Evolutionary conservation across 805 yeast species (phyloP).

Genomic region (Groenewaldozyma salmanticensis): DNA sequence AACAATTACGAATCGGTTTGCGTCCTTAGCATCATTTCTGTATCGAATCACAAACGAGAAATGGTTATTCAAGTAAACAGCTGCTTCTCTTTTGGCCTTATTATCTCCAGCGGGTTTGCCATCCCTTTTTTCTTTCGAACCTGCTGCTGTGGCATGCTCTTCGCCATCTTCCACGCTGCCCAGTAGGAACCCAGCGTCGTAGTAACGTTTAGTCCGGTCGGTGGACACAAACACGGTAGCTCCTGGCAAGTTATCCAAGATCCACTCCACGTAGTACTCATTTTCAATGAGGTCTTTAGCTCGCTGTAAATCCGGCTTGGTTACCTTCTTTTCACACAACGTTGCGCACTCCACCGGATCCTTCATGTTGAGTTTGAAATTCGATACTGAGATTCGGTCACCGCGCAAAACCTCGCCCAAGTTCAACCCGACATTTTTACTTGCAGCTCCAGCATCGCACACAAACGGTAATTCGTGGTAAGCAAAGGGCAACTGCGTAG

Average conservation of each 20-base stretch:
- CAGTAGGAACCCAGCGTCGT: conserved; percentile 78
- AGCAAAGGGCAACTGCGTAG: conserved; percentile 66
- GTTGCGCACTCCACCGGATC: conserved; percentile 56
- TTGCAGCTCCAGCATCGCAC: conserved; percentile 50
- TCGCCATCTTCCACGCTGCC: conserved; percentile 41
- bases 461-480: conserved; percentile 73
- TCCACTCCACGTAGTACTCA: conserved; percentile 77
- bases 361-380: conserved; percentile 54
- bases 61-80: conserved; percentile 67
- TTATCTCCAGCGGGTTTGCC: too few relatives aligned
- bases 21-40: conserved; percentile 34
- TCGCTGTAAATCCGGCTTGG: conserved; percentile 39
- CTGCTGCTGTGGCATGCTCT: background rate
- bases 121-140: conserved; percentile 43
- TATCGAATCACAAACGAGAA: conserved; percentile 71
- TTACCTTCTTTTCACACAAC: conserved; percentile 57
- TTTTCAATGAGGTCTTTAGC: conserved; percentile 53
- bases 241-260: conserved; percentile 74
- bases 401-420: conserved; percentile 73
- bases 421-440: conserved; percentile 57
- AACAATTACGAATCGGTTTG: conserved; percentile 41
- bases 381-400: conserved; percentile 69
- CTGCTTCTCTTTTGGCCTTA: too few relatives aligned
- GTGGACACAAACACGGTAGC: conserved; percentile 70
- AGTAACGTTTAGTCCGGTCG: conserved; percentile 52